Conservation (phyloP, 129 eudicot genomes). For the Lactuca saligna region DNA sequence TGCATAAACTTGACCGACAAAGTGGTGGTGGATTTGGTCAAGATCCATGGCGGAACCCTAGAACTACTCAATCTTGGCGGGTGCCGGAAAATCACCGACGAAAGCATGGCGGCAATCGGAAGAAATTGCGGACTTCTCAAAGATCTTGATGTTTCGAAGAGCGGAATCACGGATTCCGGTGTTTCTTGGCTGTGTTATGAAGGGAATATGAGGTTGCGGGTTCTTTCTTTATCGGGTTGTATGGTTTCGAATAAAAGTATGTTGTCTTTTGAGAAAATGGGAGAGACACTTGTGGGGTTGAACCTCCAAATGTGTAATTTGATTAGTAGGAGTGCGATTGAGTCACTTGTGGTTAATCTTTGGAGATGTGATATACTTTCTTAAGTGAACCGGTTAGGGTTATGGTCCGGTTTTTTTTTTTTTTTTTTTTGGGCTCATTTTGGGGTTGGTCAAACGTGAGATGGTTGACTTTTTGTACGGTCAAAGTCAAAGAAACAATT, state of each 20-base stretch:
- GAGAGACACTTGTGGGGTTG: constrained; percentile 61
- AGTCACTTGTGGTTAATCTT: constrained; percentile 58
- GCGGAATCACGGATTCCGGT: constrained; percentile 67
- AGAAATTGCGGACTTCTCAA: constrained; percentile 50
- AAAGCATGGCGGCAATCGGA: constrained; percentile 57
- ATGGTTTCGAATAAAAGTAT: constrained; percentile 61
- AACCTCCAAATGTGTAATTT: constrained; percentile 74
- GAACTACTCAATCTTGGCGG: constrained; percentile 74
- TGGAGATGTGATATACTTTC: constrained; percentile 92
- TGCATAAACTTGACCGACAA: constrained; percentile 65
- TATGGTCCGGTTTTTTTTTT: constrained; percentile 34
- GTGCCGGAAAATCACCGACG: constrained; percentile 63
- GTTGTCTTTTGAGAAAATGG: constrained; percentile 50
- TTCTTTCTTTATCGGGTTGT: constrained; percentile 84
- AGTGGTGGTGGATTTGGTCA: constrained; percentile 42
- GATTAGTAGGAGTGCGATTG: constrained; percentile 57
- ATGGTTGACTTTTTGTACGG: constrained; percentile 23
- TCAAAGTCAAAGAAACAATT: constrained; percentile 9
- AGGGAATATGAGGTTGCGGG: constrained; percentile 45
- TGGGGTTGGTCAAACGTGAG: constrained; percentile 7
- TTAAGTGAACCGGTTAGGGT: constrained; percentile 23
- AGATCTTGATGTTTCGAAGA: constrained; percentile 83
- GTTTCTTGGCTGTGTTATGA: constrained; percentile 47
- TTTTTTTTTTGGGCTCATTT: constrained; percentile 21
- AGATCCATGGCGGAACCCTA: constrained; percentile 68